Base-by-base conservation (phyloP, 2,329 filamentous ascomycete genomes). In the Fusarium luffae region DNA sequence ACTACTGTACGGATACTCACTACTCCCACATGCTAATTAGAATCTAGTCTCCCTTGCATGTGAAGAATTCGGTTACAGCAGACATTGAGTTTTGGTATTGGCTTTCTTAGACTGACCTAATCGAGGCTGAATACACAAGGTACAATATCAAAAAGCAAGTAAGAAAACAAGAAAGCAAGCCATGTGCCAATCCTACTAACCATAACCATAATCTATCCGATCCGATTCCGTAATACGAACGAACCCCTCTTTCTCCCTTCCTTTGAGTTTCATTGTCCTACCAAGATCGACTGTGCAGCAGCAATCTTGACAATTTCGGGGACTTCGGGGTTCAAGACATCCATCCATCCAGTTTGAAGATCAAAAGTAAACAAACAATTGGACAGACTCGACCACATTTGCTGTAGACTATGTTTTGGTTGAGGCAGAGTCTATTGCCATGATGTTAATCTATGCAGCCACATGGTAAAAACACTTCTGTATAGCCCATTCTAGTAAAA, bases 1-100 rank as follows among this genome's bases (percentile, higher is more conserved):
- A 51, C 41, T 43, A 23, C 41, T 40, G 32, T 28, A 28, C 27
- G 28, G 28, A 30, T 30, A 32, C 13, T 30, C 7, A 16, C 13
- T 16, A 32, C 13, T 50, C 23, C 32, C 32, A 27, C 49, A 51
- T 51, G 49, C 49, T 41, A 41, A 51, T 41, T 51, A 58, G 34
- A 37, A 37, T 37, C 10, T n/a, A n/a, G 23, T n/a, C 52, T 59
- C 46, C 62, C 60, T 65, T 65, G 52, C 60, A 65, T 65, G 62
- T 65, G 41, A 59, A 59, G 30, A 19, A 34, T 37, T 25, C 21
- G 50, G 25, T 56, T 28, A 30, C 43, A 54, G 55, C 18, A 21
- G 40, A 47, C 34, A 47, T 19, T 48, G 18, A 32, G 19, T 65
- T 49, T 55, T 40, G n/a, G 44, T 46, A 41, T 46, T 61, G 25